phyloP scores from a whole-genome alignment of 2,329 filamentous ascomycete genomes.

The Fusarium odoratissimum region DNA sequence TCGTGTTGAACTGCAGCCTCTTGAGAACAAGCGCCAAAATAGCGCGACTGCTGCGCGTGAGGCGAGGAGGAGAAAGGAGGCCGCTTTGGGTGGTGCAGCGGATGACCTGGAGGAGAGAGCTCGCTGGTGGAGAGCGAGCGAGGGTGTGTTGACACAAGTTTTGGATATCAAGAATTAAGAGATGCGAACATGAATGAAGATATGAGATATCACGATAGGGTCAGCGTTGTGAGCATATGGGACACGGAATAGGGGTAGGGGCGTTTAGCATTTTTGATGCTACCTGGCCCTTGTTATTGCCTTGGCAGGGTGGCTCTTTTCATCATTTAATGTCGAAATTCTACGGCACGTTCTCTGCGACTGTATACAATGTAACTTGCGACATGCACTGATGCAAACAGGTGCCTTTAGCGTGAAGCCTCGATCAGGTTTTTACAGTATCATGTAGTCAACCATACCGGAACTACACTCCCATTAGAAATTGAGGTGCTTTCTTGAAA shows the following conservation, averaged over 20 bases:
- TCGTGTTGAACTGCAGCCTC: constrained; percentile 72
- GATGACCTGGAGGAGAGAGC: constrained; percentile 82
- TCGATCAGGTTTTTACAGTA: neutral
- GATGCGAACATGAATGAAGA: neutral
- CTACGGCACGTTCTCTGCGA: neutral
- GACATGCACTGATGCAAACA: neutral
- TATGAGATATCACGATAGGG: neutral
- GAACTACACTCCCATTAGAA: no score
- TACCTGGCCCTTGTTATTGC: neutral
- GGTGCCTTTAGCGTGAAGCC: neutral
- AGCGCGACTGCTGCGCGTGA: constrained; percentile 76
- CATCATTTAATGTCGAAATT: neutral
- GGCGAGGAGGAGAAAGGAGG: constrained; percentile 75
- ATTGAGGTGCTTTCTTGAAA: neutral
- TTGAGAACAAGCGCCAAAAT: constrained; percentile 75
- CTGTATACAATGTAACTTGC: neutral
- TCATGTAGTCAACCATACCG: no score
- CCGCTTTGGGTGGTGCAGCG: constrained; percentile 71
- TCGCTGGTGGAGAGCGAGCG: constrained; percentile 79
- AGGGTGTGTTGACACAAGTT: constrained; percentile 71
- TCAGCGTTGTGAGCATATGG: constrained; percentile 26
- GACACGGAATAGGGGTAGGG: constrained; percentile 9
- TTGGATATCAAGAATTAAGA: constrained; percentile 64
- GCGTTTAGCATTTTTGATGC: constrained; percentile 24
- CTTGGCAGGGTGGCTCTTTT: neutral